Conservation (phyloP, 2,329 filamentous ascomycete genomes). For the Aspergillus amoenus region DNA sequence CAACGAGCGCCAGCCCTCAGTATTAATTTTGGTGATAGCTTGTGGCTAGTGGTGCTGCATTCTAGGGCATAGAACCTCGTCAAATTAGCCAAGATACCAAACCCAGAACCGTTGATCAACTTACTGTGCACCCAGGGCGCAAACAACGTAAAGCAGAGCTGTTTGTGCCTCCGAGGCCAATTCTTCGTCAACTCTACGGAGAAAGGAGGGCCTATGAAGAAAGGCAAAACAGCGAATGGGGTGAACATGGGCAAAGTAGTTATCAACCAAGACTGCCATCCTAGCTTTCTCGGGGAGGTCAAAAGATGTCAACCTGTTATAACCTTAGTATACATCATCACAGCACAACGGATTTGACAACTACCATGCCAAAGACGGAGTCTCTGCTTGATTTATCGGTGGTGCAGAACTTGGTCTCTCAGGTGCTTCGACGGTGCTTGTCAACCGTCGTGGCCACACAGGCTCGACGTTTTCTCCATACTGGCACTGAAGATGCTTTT, state of each 20-base stretch:
- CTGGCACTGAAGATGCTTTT: not conserved
- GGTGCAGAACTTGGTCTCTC: not conserved
- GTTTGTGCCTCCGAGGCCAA: not conserved
- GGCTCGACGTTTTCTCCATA: constrained; percentile 4
- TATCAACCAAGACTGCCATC: constrained; percentile 1
- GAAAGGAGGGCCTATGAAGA: constrained; percentile 8
- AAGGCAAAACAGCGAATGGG: constrained; percentile 11
- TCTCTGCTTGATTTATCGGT: not conserved
- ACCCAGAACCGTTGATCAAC: not conserved
- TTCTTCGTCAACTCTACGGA: constrained; percentile 7
- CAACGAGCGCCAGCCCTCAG: not conserved
- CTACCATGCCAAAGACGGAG: constrained; percentile 1
- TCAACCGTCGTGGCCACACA: not conserved
- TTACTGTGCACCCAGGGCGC: constrained; percentile 11
- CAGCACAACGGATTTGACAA: not conserved
- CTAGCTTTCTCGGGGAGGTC: not conserved
- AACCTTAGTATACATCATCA: not conserved
- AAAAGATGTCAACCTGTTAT: not conserved
- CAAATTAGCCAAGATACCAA: not conserved
- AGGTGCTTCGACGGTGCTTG: not conserved
- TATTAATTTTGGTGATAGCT: constrained; percentile 1
- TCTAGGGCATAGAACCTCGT: constrained; percentile 8
- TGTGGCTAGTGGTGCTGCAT: not conserved
- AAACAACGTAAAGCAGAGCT: not conserved
- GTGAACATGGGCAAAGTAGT: constrained; percentile 7